Conservation (phyloP, 306 rosid species). For the Calophaca sinica region DNA sequence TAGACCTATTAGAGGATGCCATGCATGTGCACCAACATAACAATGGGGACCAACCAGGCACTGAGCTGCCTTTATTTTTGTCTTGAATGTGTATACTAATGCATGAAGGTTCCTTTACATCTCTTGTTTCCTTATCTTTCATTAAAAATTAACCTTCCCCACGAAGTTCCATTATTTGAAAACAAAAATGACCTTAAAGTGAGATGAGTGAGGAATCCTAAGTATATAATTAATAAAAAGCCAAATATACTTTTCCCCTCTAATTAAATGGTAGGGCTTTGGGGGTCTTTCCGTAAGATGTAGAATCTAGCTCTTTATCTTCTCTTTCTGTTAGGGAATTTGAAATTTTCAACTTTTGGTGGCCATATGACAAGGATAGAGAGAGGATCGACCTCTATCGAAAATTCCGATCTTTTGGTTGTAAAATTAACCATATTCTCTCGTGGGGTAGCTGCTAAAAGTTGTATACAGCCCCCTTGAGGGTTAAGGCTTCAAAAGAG, state of each 20-base stretch:
- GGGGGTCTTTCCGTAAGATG: slow-evolving; percentile 33
- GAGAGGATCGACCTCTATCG: slow-evolving; percentile 52
- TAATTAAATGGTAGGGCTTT: slow-evolving; percentile 50
- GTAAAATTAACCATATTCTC: slow-evolving; percentile 49
- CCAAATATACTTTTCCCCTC: slow-evolving; percentile 62
- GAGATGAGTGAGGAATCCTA: slow-evolving; percentile 71
- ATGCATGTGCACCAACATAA: slow-evolving; percentile 40
- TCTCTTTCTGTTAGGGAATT: slow-evolving; percentile 51
- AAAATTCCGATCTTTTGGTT: slow-evolving; percentile 52
- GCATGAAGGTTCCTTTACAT: slow-evolving; percentile 46
- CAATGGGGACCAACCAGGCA: slow-evolving; percentile 49
- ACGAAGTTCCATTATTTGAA: slow-evolving; percentile 44
- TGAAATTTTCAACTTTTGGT: slow-evolving; percentile 61
- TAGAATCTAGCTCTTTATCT: slow-evolving; percentile 62
- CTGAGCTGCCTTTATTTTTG: slow-evolving; percentile 46
- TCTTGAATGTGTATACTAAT: slow-evolving; percentile 42
- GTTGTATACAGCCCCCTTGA: slow-evolving; percentile 47
- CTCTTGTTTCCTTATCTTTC: slow-evolving; percentile 40
- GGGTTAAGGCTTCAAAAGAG: slow-evolving; percentile 68
- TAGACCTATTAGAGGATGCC: slow-evolving; percentile 44
- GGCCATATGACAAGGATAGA: slow-evolving; percentile 55
- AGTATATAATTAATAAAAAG: slow-evolving; percentile 67
- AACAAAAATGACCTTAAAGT: slow-evolving; percentile 55
- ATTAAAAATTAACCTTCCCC: slow-evolving; percentile 43
- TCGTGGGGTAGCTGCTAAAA: slow-evolving; percentile 63